phyloP scores from a whole-genome alignment of 805 yeast genomes.

The Starmera amethionina region DNA sequence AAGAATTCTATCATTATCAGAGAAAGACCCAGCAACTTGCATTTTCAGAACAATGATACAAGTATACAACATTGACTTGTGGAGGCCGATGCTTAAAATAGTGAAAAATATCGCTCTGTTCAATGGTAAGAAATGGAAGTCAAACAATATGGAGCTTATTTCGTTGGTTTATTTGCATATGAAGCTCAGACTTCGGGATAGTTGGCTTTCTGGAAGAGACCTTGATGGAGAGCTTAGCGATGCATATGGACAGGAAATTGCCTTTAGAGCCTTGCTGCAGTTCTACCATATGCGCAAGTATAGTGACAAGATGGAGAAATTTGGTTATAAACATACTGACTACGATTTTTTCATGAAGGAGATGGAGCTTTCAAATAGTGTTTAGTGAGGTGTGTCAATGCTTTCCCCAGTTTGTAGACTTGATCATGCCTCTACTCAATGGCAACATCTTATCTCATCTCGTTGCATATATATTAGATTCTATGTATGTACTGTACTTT shows the following conservation, averaged over 20 bases:
- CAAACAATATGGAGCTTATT: constrained; percentile 86
- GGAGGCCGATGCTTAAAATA: constrained; percentile 62
- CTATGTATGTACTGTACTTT: too few relatives aligned
- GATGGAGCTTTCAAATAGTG: constrained; percentile 19
- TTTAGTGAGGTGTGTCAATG: neutral
- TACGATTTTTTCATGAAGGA: constrained; percentile 33
- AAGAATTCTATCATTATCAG: constrained; percentile 54
- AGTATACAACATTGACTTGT: constrained; percentile 52
- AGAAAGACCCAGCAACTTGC: constrained; percentile 48
- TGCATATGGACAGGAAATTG: constrained; percentile 78
- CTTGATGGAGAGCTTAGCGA: constrained; percentile 64
- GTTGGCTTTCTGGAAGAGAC: constrained; percentile 83
- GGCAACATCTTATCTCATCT: too few relatives aligned
- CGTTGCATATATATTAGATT: too few relatives aligned
- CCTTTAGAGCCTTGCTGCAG: constrained; percentile 68
- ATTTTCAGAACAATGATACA: constrained; percentile 45
- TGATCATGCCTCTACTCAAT: too few relatives aligned
- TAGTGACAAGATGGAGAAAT: constrained; percentile 35
- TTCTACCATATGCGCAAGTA: constrained; percentile 62
- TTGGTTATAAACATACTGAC: constrained; percentile 42
- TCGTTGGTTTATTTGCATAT: constrained; percentile 78
- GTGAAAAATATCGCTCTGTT: constrained; percentile 78
- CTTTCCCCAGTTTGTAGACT: too few relatives aligned
- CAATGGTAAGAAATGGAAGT: constrained; percentile 91
- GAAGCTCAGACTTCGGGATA: constrained; percentile 63